These are phyloP conservation scores for Ophiorrhiza pumila DNA, from an alignment of 257 asterid species.

Conservation along the genomic window DNA sequence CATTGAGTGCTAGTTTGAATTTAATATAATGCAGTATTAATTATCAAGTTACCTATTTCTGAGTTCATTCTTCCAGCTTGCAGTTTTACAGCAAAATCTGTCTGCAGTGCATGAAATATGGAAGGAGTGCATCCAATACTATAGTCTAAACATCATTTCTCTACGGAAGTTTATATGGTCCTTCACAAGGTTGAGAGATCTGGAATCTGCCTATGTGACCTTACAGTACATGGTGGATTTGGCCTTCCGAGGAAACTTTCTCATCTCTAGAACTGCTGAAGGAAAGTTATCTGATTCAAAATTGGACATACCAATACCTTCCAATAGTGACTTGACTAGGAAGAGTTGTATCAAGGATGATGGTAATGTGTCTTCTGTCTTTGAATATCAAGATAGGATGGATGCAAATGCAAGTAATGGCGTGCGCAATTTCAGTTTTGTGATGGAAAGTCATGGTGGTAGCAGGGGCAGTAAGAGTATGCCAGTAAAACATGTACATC, in stretches of 20 bases:
- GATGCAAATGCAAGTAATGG: constrained; percentile 17
- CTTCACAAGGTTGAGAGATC: constrained; percentile 64
- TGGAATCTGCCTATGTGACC: constrained; percentile 64
- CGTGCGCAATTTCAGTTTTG: constrained; percentile 18
- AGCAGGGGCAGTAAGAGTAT: constrained; percentile 23
- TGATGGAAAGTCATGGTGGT: constrained; percentile 19
- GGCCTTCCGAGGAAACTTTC: constrained; percentile 35
- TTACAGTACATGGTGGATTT: constrained; percentile 65
- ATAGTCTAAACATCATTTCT: constrained; percentile 47
- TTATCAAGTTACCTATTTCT: constrained; percentile 18
- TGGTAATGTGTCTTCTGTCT: constrained; percentile 20
- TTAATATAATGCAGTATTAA: not conserved
- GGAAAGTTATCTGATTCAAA: constrained; percentile 41
- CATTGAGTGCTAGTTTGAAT: not conserved
- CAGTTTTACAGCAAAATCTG: constrained; percentile 71
- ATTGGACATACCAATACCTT: constrained; percentile 72
- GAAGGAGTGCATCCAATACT: constrained; percentile 60
- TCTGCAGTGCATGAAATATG: constrained; percentile 65
- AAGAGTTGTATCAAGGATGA: constrained; percentile 21
- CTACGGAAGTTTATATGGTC: constrained; percentile 70
- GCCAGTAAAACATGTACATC: constrained; percentile 34
- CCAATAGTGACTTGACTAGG: constrained; percentile 25
- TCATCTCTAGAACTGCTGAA: constrained; percentile 43
- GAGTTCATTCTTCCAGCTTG: constrained; percentile 63
- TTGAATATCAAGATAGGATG: constrained; percentile 25